Evolutionary conservation across 257 asterid species (phyloP).

Genomic region (Fraxinus pennsylvanica): DNA sequence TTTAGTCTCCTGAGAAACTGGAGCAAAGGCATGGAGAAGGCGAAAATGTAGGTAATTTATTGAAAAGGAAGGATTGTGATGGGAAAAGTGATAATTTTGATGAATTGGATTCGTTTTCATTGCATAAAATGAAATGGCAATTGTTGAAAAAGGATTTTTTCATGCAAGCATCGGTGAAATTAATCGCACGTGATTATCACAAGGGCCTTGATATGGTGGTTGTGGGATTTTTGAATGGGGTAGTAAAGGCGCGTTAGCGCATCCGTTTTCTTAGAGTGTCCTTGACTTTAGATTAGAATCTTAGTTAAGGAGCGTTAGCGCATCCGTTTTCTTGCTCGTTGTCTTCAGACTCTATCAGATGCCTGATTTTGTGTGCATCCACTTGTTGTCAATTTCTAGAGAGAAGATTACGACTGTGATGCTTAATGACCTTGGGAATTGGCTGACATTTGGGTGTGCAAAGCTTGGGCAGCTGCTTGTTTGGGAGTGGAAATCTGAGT

Average conservation of each 20-base stretch:
- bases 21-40: conserved; percentile 39
- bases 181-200: conserved; percentile 83
- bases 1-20: no score
- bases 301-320: no score
- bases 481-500: no score
- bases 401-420: no score
- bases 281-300: no score
- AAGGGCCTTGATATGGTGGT: conserved; percentile 84
- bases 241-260: no score
- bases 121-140: conserved; percentile 68
- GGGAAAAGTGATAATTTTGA: conserved; percentile 40
- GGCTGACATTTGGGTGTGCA: no score
- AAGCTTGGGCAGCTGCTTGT: no score
- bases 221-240: conserved; percentile 92
- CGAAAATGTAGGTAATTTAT: conserved; percentile 27
- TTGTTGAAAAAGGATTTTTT: conserved; percentile 74
- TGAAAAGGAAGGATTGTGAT: conserved; percentile 61
- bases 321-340: no score
- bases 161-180: conserved; percentile 79
- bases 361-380: conserved; percentile 8
- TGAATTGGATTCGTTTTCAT: conserved; percentile 37
- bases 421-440: no score
- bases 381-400: no score
- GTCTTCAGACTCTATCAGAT: conserved; percentile 85
- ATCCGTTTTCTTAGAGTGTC: no score